Evolutionary conservation across 208 protist species (phyloP), one percentile per base, ranked within the genome.

Genomic region (Vickermania spadyakhi): DNA sequence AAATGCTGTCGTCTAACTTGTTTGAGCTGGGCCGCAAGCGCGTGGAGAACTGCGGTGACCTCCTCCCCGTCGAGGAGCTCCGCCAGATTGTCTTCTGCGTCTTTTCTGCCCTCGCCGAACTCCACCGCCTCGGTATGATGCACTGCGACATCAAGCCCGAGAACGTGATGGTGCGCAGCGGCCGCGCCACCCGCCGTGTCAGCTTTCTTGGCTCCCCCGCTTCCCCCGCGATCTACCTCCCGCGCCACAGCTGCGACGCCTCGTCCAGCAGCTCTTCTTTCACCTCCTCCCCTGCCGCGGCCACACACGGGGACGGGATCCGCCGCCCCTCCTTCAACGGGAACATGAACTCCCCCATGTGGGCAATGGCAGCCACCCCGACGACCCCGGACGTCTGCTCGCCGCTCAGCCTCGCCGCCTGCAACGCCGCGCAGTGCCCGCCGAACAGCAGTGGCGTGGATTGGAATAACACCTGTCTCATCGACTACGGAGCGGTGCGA

Each of bases 81-180:
- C 69, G 78, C 7, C 56, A 86, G 30, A 72, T 84, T 18, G 74
- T 65, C 28, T 56, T 70, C 41, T 71, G 69, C 55, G 77, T 91
- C 22, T 36, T 85, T 14, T 36, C 57, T 28, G 83, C 82, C 2
- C 64, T 94, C 1, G 56, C 64, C 22, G 70, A 69, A 23, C 73
- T 94, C n/a, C 87, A 94, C 62, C 53, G 66, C 18, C 60, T 56
- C 11, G 84, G 84, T 1, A 84, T 77, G 54, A 98, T 99, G 65
- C 97, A 99, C 68, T 98, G 96, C 65, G 97, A 99, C 74, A 86
- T 99, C 57, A 98, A 98, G 68, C 93, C 94, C 21, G 94, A 97
- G 66, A 98, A 98, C 75, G 82, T 98, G 31, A 93, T 98, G 79
- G 75, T 97, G 55, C 68, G 68, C 50, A 52, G 66, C 21, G 14